Percentiles rank a stretch among this genome's conserved stretches.
Evolutionary conservation across 805 yeast genomes (phyloP).

Genomic region (Millerago galiae): DNA sequence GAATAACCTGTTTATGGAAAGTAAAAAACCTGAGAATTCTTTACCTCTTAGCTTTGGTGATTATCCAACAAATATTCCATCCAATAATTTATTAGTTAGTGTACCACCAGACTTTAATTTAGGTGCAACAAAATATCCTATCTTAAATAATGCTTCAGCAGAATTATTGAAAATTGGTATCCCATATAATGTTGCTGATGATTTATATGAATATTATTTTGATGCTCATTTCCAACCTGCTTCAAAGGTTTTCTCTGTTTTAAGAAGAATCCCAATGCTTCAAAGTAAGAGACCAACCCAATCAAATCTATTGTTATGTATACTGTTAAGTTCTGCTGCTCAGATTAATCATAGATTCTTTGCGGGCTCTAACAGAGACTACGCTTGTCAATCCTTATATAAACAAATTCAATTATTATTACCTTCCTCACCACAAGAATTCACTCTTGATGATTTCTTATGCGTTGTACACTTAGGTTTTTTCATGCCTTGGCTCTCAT

Average conservation of each 20-base stretch:
- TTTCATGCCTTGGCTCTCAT: slow-evolving; percentile 22
- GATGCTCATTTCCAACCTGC: slow-evolving; percentile 14
- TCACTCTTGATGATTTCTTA: slow-evolving; percentile 19
- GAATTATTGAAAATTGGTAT: slow-evolving; percentile 14
- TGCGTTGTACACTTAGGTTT: slow-evolving; percentile 17
- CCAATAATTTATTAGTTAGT: not conserved
- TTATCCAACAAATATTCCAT: slow-evolving; percentile 1
- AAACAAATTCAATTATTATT: slow-evolving; percentile 14
- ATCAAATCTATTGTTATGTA: slow-evolving; percentile 13
- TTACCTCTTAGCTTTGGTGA: not conserved
- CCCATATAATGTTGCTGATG: slow-evolving; percentile 19
- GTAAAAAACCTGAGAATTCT: slow-evolving; percentile 6
- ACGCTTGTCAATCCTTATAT: slow-evolving; percentile 14
- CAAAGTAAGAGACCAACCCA: slow-evolving; percentile 13
- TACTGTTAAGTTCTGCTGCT: slow-evolving; percentile 15
- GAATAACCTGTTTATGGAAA: not conserved
- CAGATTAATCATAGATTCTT: slow-evolving; percentile 20
- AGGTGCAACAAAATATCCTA: slow-evolving; percentile 12
- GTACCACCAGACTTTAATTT: slow-evolving; percentile 5
- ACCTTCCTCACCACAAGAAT: slow-evolving; percentile 3
- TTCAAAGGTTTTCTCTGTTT: slow-evolving; percentile 17
- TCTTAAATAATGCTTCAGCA: slow-evolving; percentile 4
- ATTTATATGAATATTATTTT: slow-evolving; percentile 17
- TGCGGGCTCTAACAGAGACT: slow-evolving; percentile 18
- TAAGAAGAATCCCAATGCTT: slow-evolving; percentile 17